Conservation (phyloP, 768 basidiomycete species). For the Lentinula raphanica region DNA sequence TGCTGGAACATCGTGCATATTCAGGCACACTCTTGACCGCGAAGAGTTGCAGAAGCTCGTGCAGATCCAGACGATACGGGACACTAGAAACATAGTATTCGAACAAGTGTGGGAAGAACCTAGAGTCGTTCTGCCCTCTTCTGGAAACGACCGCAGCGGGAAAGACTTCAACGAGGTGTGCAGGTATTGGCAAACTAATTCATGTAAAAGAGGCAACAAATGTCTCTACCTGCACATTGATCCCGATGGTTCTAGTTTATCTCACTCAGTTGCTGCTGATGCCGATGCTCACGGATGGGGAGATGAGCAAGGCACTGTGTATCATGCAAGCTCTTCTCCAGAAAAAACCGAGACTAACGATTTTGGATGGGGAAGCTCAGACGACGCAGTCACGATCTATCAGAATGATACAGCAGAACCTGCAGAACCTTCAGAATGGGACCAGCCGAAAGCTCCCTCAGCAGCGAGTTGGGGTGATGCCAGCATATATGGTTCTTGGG, state of each 20-base stretch:
- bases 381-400: constrained; percentile 6
- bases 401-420: constrained; percentile 10
- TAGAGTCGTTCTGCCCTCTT: background rate
- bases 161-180: background rate
- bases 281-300: no score
- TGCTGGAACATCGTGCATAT: background rate
- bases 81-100: background rate
- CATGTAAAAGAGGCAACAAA: background rate
- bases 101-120: constrained; percentile 2
- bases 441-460: background rate
- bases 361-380: background rate
- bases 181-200: background rate
- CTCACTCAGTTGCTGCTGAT: no score
- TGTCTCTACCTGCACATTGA: background rate
- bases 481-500: background rate
- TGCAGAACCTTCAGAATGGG: constrained; percentile 13
- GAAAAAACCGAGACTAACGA: background rate
- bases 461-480: background rate
- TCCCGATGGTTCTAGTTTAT: background rate
- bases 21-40: constrained; percentile 2
- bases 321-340: constrained; percentile 12
- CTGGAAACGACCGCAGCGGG: background rate
- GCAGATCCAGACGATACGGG: background rate
- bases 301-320: constrained; percentile 14
- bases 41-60: background rate